phyloP scores from a whole-genome alignment of 306 rosid species.

The Canavalia gladiata region DNA sequence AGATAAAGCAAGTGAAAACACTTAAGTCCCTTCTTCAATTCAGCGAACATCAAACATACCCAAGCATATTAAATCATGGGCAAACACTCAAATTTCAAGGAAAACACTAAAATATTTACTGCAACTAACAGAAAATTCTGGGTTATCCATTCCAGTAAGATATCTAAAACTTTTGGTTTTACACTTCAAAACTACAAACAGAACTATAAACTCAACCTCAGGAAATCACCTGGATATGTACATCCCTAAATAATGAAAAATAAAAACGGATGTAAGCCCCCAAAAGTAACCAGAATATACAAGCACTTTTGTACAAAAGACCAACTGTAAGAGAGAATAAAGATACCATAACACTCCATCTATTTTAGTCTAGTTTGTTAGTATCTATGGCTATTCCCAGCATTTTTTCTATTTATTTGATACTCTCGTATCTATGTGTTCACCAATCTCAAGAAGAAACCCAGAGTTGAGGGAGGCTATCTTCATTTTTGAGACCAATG shows the following conservation, averaged over 20 bases:
- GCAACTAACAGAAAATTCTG: constrained; percentile 37
- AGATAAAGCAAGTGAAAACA: constrained; percentile 13
- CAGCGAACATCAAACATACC: constrained; percentile 35
- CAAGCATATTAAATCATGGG: constrained; percentile 38
- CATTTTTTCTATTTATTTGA: constrained; percentile 49
- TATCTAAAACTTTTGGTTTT: constrained; percentile 47
- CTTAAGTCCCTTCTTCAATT: constrained; percentile 30
- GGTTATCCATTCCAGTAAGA: constrained; percentile 51
- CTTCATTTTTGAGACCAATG: constrained; percentile 53
- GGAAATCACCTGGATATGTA: constrained; percentile 56
- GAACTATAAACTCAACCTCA: constrained; percentile 53
- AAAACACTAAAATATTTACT: constrained; percentile 28
- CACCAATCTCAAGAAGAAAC: constrained; percentile 46
- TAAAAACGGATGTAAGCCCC: constrained; percentile 40
- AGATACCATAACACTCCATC: constrained; percentile 46
- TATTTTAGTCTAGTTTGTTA: constrained; percentile 57
- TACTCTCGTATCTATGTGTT: constrained; percentile 52
- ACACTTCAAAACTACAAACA: constrained; percentile 53
- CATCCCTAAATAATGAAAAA: constrained; percentile 54
- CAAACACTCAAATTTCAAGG: constrained; percentile 39
- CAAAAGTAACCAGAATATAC: constrained; percentile 51
- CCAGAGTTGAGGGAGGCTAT: constrained; percentile 55
- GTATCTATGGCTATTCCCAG: constrained; percentile 58
- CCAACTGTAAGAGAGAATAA: constrained; percentile 39
- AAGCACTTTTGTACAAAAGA: constrained; percentile 58